Evolutionary conservation across 148 eudicot species (phyloP), one percentile per base, ranked within the genome.

Genomic region (Rhododendron kiyosumense): DNA sequence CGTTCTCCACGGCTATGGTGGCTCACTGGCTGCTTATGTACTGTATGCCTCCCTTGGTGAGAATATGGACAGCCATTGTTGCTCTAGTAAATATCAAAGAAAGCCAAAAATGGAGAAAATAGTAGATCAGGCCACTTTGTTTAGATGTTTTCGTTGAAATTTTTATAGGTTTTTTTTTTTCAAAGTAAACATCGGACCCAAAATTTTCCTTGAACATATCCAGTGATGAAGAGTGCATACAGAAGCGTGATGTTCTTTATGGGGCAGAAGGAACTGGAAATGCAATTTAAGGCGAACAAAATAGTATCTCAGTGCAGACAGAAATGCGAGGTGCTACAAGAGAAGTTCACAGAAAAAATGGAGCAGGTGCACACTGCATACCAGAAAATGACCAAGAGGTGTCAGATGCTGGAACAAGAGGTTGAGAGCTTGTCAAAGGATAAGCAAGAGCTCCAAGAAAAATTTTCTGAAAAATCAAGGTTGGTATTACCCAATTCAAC

Each of bases 141-240:
- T 2, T 13, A 13, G 54, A 51, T 11, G 54, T 51, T 51, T 51
- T 51, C 3, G 0, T 17, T 17, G 2, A 15, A 54, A 15, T 4
- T 17, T 54, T 17, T 15, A 17, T 17, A 41, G 3, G 18, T 51
- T 51, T 51, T 51, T 12, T 51, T 46, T 1, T 0, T 13, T 49
- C 22, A 54, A 54, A 54, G 22, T 54, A 17, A 14, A 17, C 61
- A 15, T 51, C 0, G 54, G 54, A 51, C 54, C 61, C 22, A 54
- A 54, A 54, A 3, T 3, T 54, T 88, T 93, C 92, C 93, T 92
- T 91, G 65, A 94, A 43, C 88, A 83, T 51, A 69, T 59, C 83
- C 85, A 96, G 99, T 95, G 89, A 95, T 96, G 99, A 95, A 94
- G 84, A 92, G 96, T 89, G 94, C 97, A 87, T 96, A 95, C 86